phyloP scores from a whole-genome alignment of 148 eudicot genomes.

The Vaccinium corymbosum region DNA sequence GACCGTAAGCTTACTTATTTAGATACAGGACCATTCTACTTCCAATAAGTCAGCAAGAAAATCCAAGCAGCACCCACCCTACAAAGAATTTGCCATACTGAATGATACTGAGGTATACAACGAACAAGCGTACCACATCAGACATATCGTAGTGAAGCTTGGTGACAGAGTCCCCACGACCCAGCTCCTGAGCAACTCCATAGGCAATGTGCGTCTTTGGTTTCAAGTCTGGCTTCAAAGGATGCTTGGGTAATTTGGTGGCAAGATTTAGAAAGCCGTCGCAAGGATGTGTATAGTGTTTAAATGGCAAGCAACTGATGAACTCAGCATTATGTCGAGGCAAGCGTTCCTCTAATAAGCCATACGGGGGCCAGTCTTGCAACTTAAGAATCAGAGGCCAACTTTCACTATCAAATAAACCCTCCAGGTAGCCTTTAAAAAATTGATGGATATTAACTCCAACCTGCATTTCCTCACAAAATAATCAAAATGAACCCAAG shows the following conservation, averaged over 20 bases:
- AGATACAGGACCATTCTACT: background rate
- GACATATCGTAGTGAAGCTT: conserved; percentile 71
- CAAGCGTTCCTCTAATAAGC: conserved; percentile 44
- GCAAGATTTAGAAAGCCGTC: conserved; percentile 56
- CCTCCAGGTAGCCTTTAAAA: conserved; percentile 48
- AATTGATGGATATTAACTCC: conserved; percentile 51
- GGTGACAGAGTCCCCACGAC: conserved; percentile 72
- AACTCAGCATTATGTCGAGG: conserved; percentile 72
- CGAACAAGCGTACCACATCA: conserved; percentile 41
- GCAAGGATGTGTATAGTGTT: conserved; percentile 61
- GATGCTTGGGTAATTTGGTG: conserved; percentile 33
- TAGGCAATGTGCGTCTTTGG: conserved; percentile 74
- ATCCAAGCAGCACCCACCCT: background rate
- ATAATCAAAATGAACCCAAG: too few relatives aligned
- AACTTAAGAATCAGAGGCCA: conserved; percentile 44
- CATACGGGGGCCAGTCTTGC: conserved; percentile 33
- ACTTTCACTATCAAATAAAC: conserved; percentile 24
- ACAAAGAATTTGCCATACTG: background rate
- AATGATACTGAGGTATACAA: background rate
- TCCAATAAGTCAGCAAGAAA: background rate
- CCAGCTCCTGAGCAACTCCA: conserved; percentile 59
- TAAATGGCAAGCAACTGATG: conserved; percentile 56
- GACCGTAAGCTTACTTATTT: background rate
- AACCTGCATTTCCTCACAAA: conserved; percentile 15
- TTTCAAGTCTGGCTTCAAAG: conserved; percentile 61